These are phyloP conservation scores for Leccinum subgranulosum DNA, from an alignment of 768 basidiomycete species.

Conservation along the genomic window DNA sequence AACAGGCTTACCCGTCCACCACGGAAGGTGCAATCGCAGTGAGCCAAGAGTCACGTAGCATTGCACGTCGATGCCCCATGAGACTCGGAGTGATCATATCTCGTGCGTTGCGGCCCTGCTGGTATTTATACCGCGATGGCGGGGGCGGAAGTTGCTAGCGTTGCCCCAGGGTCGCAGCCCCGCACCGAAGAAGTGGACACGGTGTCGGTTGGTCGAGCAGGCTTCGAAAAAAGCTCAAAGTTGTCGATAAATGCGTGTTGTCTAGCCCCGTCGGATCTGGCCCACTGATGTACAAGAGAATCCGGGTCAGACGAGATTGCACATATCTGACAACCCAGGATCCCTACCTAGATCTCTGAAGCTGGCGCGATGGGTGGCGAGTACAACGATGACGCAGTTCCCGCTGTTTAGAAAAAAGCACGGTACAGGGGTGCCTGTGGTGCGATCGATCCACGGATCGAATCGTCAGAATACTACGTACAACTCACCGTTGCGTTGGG, in stretches of 20 bases:
- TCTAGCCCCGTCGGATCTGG: neutral
- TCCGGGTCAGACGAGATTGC: neutral
- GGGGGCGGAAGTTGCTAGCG: neutral
- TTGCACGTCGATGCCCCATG: slow-evolving; percentile 1
- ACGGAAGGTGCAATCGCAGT: neutral
- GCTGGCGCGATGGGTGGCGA: neutral
- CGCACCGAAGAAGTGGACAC: neutral
- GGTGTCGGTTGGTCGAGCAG: neutral
- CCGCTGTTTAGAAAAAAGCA: slow-evolving; percentile 1
- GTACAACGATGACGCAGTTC: neutral
- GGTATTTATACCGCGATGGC: neutral
- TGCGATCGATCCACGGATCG: slow-evolving; percentile 2
- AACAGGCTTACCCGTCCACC: slow-evolving; percentile 10
- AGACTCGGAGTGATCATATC: neutral
- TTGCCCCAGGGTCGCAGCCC: neutral
- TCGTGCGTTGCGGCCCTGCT: neutral
- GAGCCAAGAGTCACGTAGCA: neutral
- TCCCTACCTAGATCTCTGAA: neutral
- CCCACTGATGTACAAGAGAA: neutral
- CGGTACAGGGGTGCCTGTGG: neutral
- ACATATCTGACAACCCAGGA: neutral
- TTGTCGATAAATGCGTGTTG: neutral
- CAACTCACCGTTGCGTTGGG: neutral
- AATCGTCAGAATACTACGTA: slow-evolving; percentile 9
- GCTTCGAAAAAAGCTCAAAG: neutral